Base-by-base conservation (phyloP, 2,329 filamentous ascomycete genomes). In the Gliomastix tumulicola region DNA sequence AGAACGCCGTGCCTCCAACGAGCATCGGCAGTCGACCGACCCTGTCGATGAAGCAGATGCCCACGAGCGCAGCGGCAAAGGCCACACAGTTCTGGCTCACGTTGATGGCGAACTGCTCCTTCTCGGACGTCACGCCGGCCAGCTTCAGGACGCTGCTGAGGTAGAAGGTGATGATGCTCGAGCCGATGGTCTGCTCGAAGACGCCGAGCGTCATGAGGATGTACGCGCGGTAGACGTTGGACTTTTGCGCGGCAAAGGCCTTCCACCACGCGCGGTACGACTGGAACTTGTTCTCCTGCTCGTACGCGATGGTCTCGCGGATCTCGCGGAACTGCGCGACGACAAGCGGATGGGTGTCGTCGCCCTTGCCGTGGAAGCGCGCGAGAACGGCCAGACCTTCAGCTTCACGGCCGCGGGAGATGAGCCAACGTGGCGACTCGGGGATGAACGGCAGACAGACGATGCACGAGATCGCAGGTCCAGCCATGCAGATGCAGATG, bases 321-420 rank as follows among this genome's bases (percentile, higher is more conserved):
- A n/a, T n/a, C n/a, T n/a, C n/a, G n/a, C n/a, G n/a, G n/a, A n/a
- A n/a, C n/a, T n/a, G n/a, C n/a, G n/a, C n/a, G n/a, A n/a, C n/a
- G n/a, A n/a, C n/a, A n/a, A n/a, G n/a, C n/a, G n/a, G n/a, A n/a
- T n/a, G n/a, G n/a, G n/a, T n/a, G n/a, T n/a, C 40, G 28, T 68
- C 51, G 3, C 65, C 61, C 40, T 67, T 48, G 7, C 63, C 58
- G 35, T 69, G 60, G 32, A 63, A 59, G 39, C 59, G 54, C 1
- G 62, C 58, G 1, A 71, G 52, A 1, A 63, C 56, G 15, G 47
- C 33, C 9, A 56, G 40, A 7, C 52, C 54, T 22, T 59, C 54
- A 5, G 50, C 45, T 21, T 48, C 34, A n/a, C 50, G 50, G 21
- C 44, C 46, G 15, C 57, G 49, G 21, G 50, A 48, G 40, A 57